These are phyloP conservation scores for Cinnamomum micranthum DNA, from an alignment of 164 flowering plant species.

Conservation along the genomic window DNA sequence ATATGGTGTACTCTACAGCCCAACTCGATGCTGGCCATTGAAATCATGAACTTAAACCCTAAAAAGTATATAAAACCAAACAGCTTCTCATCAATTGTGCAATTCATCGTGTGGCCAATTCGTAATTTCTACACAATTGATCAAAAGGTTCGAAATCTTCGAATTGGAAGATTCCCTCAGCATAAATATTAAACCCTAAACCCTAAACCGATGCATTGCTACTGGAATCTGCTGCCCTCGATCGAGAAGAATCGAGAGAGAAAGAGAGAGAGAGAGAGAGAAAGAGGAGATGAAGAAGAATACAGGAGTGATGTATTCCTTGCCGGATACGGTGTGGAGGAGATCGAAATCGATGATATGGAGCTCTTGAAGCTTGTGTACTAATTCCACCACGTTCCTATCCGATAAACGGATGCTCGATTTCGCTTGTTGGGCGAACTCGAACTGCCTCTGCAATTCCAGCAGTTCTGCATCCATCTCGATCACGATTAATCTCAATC, in stretches of 20 bases:
- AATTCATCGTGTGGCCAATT: no score
- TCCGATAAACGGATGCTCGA: constrained; percentile 85
- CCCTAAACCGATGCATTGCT: background rate
- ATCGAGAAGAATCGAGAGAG: background rate
- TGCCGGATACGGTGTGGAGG: constrained; percentile 89
- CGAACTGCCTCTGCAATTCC: constrained; percentile 89
- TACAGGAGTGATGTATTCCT: constrained; percentile 96
- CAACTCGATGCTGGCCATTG: background rate
- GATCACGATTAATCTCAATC: background rate
- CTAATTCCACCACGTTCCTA: constrained; percentile 89
- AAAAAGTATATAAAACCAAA: background rate
- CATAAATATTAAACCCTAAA: no score
- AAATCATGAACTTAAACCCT: constrained; percentile 1
- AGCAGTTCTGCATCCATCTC: constrained; percentile 83
- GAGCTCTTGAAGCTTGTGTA: constrained; percentile 85
- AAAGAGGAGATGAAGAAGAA: constrained; percentile 2
- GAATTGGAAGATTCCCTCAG: background rate
- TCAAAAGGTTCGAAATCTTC: background rate
- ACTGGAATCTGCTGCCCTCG: background rate
- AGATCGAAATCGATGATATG: constrained; percentile 88
- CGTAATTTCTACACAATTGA: no score
- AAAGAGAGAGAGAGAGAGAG: background rate
- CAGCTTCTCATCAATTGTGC: no score
- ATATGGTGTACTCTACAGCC: background rate
- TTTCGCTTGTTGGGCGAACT: constrained; percentile 86